Evolutionary conservation across 2,329 filamentous ascomycete species (phyloP), one percentile per base, ranked within the genome.

Genomic region (Cordyceps cateniannulata): DNA sequence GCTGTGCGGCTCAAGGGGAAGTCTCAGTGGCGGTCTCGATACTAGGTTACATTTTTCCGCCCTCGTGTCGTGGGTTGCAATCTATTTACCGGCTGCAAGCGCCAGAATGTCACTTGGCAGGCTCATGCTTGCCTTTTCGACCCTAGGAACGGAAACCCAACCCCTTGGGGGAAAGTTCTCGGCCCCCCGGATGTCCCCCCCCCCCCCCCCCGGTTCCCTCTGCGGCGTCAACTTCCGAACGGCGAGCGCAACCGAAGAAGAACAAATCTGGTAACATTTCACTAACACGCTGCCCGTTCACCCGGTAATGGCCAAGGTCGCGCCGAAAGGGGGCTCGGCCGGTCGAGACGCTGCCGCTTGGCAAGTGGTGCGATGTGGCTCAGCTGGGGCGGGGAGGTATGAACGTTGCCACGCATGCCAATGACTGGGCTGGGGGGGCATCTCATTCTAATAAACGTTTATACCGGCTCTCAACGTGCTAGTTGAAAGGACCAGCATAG

Each of bases 11-110:
- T 25, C 50, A 9, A 48, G 14, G 18, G 47, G n/a, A n/a, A 10
- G 38, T 12, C 32, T 38, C 38, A 7, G 29, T 16, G 9, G 56
- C 24, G n/a, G n/a, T n/a, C n/a, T 27, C 27, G 48, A 59, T 59
- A 53, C 57, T 45, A 59, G 57, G 57, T 59, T 59, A 59, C 57
- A 52, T 59, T 35, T 35, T 35, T 35, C 32, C 10, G n/a, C 38
- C n/a, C 38, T 59, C 20, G 38, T 51, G 38, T 48, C 32, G 6
- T 35, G 32, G 25, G 38, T 52, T 10, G 16, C n/a, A n/a, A n/a
- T 44, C 32, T 16, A 35, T 35, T 20, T 35, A 27, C 48, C 27
- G 49, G 49, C 27, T 35, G 40, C 57, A 59, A 53, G 40, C 48
- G 57, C 57, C 48, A 59, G 3, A 22, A 51, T 59, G 47, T 7